These are phyloP conservation scores for Pseudopyricularia cyperi DNA, from an alignment of 2,329 filamentous ascomycete genomes.

Conservation along the genomic window DNA sequence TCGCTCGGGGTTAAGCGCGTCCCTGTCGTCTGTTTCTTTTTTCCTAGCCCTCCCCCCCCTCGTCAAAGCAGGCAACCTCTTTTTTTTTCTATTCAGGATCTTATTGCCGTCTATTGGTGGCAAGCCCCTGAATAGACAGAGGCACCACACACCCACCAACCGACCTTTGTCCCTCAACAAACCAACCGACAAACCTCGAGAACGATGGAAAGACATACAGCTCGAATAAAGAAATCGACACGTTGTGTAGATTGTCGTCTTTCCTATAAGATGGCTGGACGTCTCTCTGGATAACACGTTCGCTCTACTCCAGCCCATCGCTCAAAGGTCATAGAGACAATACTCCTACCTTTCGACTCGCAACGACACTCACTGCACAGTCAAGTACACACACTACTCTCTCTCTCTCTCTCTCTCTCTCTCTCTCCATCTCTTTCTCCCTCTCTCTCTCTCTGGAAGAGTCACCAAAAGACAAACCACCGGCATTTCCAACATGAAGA, in stretches of 20 bases:
- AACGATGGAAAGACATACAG: too few species aligned
- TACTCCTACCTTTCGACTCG: neutral
- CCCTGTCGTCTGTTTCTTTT: neutral
- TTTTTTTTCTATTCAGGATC: too few species aligned
- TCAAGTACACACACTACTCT: neutral
- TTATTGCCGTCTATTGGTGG: too few species aligned
- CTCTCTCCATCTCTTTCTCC: neutral
- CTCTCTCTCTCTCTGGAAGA: neutral
- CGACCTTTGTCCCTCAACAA: too few species aligned
- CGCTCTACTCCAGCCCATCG: neutral
- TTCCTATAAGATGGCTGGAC: neutral
- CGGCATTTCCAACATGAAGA: conserved; percentile 8
- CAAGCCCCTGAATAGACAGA: too few species aligned
- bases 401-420: too few species aligned
- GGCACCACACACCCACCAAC: too few species aligned
- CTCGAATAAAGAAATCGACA: neutral
- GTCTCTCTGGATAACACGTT: neutral
- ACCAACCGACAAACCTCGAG: too few species aligned
- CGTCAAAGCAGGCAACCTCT: too few species aligned
- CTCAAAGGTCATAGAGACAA: neutral
- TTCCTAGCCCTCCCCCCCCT: too few species aligned
- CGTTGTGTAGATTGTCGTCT: neutral
- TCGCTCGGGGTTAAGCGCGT: neutral
- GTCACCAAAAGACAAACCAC: neutral
- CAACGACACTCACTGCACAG: neutral